Evolutionary conservation across 306 rosid genomes (phyloP).

Genomic region (Cucumis melo): DNA sequence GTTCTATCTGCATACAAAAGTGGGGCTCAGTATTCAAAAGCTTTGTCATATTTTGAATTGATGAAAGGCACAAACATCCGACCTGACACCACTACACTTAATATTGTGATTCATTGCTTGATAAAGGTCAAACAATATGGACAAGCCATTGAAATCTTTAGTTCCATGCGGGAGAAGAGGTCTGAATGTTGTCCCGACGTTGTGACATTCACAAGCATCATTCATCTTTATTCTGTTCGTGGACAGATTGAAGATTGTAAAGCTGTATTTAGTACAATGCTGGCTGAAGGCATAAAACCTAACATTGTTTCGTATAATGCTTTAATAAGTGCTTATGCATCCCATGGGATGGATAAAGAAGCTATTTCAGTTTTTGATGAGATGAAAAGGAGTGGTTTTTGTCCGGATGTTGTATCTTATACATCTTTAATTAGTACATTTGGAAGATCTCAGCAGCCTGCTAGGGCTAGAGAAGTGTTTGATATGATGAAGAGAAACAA

Average conservation of each 20-base stretch:
- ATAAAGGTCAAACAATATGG: constrained; percentile 59
- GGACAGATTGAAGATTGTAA: constrained; percentile 73
- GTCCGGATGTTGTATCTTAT: constrained; percentile 79
- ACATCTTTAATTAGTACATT: constrained; percentile 83
- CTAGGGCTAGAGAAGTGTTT: constrained; percentile 55
- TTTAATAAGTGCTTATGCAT: constrained; percentile 81
- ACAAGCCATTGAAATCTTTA: constrained; percentile 55
- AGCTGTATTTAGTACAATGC: constrained; percentile 57
- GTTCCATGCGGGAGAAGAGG: constrained; percentile 68
- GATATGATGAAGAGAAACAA: constrained; percentile 50
- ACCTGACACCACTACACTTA: constrained; percentile 68
- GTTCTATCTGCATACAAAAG: constrained; percentile 74
- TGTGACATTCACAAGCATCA: constrained; percentile 79
- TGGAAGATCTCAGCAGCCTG: constrained; percentile 74
- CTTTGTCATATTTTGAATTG: constrained; percentile 79
- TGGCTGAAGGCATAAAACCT: constrained; percentile 80
- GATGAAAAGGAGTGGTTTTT: constrained; percentile 48
- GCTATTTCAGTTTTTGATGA: constrained; percentile 52
- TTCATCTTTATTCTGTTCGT: constrained; percentile 61
- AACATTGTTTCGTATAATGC: constrained; percentile 67
- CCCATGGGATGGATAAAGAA: constrained; percentile 55
- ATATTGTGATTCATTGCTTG: constrained; percentile 76
- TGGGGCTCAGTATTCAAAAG: constrained; percentile 85
- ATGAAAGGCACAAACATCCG: constrained; percentile 81
- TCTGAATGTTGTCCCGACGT: constrained; percentile 73